Evolutionary conservation across 371 early-diverging fungal species (phyloP).

Genomic region (Mucor racemosus): DNA sequence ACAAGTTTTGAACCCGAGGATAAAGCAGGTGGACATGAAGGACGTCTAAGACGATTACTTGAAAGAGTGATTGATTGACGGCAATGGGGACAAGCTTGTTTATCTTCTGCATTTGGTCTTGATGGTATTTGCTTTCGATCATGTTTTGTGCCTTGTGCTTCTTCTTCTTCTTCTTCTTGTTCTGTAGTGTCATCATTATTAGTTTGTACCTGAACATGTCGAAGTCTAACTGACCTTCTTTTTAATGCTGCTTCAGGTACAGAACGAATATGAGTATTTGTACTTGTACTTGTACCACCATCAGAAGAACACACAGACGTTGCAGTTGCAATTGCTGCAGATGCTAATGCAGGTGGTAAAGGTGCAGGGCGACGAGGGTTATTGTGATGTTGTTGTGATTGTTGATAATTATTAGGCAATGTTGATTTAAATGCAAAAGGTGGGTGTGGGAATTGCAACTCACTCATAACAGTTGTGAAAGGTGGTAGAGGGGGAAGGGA

Average conservation of each 20-base stretch:
- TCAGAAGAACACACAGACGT: conserved; percentile 13
- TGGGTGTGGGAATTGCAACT: conserved; percentile 39
- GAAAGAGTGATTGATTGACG: conserved; percentile 12
- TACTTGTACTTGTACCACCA: background rate
- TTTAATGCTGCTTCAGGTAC: conserved; percentile 43
- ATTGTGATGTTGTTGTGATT: conserved; percentile 3
- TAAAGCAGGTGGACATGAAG: conserved; percentile 41
- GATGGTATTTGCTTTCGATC: background rate
- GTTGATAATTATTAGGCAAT: conserved; percentile 2
- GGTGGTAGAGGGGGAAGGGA: conserved; percentile 7
- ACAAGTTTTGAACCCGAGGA: conserved; percentile 21
- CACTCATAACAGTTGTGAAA: conserved; percentile 18
- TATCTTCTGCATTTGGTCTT: background rate
- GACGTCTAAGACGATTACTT: conserved; percentile 16
- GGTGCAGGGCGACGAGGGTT: conserved; percentile 42
- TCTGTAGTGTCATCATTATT: background rate
- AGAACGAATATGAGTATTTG: conserved; percentile 8
- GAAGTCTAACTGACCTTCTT: conserved; percentile 39
- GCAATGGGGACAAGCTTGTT: conserved; percentile 41
- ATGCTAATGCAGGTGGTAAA: conserved; percentile 37
- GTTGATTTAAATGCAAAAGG: conserved; percentile 23
- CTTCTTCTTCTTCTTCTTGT: too few species aligned
- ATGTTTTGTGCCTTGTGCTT: too few species aligned
- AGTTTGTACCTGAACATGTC: conserved; percentile 47
- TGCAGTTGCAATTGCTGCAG: conserved; percentile 41